phyloP scores from a whole-genome alignment of 257 asterid genomes.

The Verbena officinalis region DNA sequence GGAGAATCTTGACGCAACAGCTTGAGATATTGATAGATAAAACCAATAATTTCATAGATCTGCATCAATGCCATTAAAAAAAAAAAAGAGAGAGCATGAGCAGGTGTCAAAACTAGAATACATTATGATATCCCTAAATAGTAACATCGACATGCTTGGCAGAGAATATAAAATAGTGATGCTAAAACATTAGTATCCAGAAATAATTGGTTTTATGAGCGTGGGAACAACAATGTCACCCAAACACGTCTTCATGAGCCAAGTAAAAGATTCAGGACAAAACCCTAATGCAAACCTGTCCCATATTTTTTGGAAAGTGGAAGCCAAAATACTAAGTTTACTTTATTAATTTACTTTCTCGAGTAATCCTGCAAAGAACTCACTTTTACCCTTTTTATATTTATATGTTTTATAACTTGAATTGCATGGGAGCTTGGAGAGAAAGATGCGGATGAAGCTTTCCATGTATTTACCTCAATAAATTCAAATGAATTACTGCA shows the following conservation, averaged over 20 bases:
- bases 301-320: background rate
- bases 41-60: slow-evolving; percentile 81
- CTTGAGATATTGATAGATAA: slow-evolving; percentile 90
- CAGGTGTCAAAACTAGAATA: slow-evolving; percentile 17
- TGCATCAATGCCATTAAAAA: slow-evolving; percentile 39
- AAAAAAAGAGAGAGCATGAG: slow-evolving; percentile 12
- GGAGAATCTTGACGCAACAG: slow-evolving; percentile 74
- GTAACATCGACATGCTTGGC: background rate
- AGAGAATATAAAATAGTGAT: background rate
- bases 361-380: slow-evolving; percentile 1
- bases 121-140: background rate
- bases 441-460: background rate
- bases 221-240: background rate
- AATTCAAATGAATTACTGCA: background rate
- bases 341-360: slow-evolving; percentile 10
- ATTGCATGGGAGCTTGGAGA: background rate
- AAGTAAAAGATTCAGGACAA: background rate
- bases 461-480: background rate
- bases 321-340: background rate
- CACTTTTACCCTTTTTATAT: background rate
- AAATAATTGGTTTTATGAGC: background rate
- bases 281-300: slow-evolving; percentile 2
- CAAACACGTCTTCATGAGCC: background rate
- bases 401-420: background rate
- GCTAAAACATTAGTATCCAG: background rate